Percentiles rank a stretch among this genome's conserved stretches.
phyloP scores from a whole-genome alignment of 1,284 basidiomycete species.

The Ganoderma meredithae region DNA sequence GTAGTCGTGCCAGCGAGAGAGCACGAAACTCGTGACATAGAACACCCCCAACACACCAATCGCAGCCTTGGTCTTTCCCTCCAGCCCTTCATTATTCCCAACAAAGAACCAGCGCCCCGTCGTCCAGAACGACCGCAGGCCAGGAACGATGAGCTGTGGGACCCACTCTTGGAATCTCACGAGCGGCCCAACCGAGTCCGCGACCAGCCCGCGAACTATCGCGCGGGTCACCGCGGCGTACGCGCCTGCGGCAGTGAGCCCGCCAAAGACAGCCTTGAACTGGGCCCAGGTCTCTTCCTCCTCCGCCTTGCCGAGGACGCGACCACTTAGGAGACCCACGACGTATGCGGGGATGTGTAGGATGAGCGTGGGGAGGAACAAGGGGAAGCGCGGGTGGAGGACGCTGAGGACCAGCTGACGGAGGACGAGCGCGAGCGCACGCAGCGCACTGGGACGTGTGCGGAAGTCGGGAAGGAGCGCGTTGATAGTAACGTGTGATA shows the following conservation, averaged over 20 bases:
- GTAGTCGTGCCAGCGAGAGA: constrained; percentile 55
- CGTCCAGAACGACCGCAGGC: constrained; percentile 11
- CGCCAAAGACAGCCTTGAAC: constrained; percentile 88
- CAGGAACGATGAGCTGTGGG: constrained; percentile 12
- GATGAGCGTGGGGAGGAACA: constrained; percentile 84
- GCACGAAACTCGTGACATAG: constrained; percentile 32
- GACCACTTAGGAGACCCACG: constrained; percentile 74
- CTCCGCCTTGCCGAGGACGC: constrained; percentile 64
- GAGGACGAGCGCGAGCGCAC: constrained; percentile 71
- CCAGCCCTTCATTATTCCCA: constrained; percentile 9
- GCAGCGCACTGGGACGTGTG: constrained; percentile 70
- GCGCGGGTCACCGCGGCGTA: constrained; percentile 30
- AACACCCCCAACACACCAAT: constrained; percentile 25
- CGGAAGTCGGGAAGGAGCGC: constrained; percentile 72
- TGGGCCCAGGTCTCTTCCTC: constrained; percentile 93
- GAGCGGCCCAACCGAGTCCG: neutral
- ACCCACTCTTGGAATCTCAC: constrained; percentile 1
- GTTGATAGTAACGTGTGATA: constrained; percentile 74
- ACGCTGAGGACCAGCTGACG: constrained; percentile 77
- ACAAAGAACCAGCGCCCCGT: constrained; percentile 25
- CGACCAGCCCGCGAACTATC: constrained; percentile 20
- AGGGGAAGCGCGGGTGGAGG: constrained; percentile 78
- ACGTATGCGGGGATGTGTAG: constrained; percentile 85
- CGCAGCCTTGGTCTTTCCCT: constrained; percentile 21
- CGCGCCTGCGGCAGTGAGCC: constrained; percentile 71